These are phyloP conservation scores for Lumnitzera racemosa DNA, from an alignment of 345 rosid species.

Conservation along the genomic window DNA sequence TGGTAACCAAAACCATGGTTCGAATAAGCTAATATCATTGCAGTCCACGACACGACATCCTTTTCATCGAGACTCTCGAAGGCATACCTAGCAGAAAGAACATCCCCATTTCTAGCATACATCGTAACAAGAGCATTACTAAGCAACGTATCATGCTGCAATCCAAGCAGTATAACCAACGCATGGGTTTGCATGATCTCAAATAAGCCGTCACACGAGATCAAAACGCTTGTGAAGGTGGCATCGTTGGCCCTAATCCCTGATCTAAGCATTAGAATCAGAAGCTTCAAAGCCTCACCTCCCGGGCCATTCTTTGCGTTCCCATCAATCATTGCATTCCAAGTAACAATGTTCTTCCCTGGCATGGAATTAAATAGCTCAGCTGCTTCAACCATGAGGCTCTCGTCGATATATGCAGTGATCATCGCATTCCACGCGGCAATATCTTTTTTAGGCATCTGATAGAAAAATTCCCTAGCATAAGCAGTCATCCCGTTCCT, in stretches of 20 bases:
- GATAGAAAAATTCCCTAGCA: constrained; percentile 27
- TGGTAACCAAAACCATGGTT: constrained; percentile 27
- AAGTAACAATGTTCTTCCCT: constrained; percentile 20
- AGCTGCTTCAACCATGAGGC: constrained; percentile 21
- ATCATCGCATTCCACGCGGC: constrained; percentile 39
- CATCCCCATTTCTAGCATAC: constrained; percentile 31
- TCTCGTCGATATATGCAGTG: constrained; percentile 20
- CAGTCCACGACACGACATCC: constrained; percentile 33
- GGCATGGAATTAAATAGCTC: constrained; percentile 27
- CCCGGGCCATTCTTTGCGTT: constrained; percentile 26
- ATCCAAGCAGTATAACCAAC: constrained; percentile 24
- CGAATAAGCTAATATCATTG: constrained; percentile 38
- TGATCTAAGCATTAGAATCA: constrained; percentile 20
- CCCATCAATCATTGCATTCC: constrained; percentile 38
- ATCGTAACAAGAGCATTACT: constrained; percentile 26
- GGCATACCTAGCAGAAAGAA: constrained; percentile 22
- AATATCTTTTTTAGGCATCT: constrained; percentile 24
- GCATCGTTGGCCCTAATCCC: constrained; percentile 22
- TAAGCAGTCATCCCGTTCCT: constrained; percentile 18
- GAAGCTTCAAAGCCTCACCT: constrained; percentile 23
- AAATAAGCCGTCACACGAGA: constrained; percentile 16
- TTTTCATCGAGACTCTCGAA: constrained; percentile 24
- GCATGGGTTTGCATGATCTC: constrained; percentile 30
- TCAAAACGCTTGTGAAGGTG: constrained; percentile 28
- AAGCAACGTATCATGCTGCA: constrained; percentile 18